These are phyloP conservation scores for Tolypocladium cylindrosporum DNA, from an alignment of 2,329 filamentous ascomycete species.

Conservation along the genomic window DNA sequence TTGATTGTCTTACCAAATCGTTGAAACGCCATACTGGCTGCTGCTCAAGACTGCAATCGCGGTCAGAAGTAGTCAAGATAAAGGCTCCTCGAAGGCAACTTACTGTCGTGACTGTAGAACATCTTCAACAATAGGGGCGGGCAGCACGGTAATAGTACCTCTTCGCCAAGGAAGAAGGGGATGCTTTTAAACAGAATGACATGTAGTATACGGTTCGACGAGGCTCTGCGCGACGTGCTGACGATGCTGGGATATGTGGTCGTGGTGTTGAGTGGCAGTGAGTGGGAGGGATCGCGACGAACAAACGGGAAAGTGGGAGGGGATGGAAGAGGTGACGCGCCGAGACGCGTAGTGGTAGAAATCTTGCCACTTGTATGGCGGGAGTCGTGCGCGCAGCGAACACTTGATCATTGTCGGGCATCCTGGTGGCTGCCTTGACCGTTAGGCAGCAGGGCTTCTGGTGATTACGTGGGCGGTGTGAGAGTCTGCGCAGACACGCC, in stretches of 20 bases:
- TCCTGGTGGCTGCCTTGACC: not conserved
- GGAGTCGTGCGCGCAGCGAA: not conserved
- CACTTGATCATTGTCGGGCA: not conserved
- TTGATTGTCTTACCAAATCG: constrained; percentile 63
- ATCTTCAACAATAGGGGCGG: constrained; percentile 34
- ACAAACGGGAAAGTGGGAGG: not conserved
- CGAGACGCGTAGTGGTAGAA: constrained; percentile 1
- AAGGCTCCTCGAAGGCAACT: constrained; percentile 14
- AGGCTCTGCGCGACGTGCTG: not conserved
- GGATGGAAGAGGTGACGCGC: not conserved
- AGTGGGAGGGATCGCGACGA: not conserved
- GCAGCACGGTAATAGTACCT: not conserved
- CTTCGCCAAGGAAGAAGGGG: not conserved
- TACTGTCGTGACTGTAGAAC: constrained; percentile 96
- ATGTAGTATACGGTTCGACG: not conserved
- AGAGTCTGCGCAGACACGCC: not conserved
- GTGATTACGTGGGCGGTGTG: not conserved
- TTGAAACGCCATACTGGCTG: constrained; percentile 84
- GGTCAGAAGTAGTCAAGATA: constrained; percentile 11
- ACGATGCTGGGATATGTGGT: not conserved
- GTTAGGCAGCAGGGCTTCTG: not conserved
- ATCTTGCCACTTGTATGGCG: not conserved
- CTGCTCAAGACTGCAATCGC: constrained; percentile 60
- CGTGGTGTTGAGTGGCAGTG: not conserved
- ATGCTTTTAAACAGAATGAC: not conserved